These are phyloP conservation scores for Panus rudis DNA, from an alignment of 768 basidiomycete species.

Conservation along the genomic window DNA sequence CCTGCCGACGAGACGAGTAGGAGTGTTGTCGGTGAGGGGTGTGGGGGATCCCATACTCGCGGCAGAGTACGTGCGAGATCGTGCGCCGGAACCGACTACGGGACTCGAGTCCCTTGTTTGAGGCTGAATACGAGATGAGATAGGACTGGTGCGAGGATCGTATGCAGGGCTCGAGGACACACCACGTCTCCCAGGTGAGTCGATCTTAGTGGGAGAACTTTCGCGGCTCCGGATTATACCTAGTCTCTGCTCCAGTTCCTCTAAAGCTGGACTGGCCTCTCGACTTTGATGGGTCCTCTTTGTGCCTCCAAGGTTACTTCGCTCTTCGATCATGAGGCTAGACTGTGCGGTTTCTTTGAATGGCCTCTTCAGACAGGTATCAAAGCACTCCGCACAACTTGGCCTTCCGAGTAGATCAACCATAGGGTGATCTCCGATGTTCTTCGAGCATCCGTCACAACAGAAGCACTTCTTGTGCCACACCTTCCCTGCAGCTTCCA, in stretches of 20 bases:
- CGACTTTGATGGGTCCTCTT: slow-evolving; percentile 25
- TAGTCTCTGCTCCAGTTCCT: slow-evolving; percentile 26
- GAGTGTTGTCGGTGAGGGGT: slow-evolving; percentile 6
- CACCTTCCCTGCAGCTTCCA: slow-evolving; percentile 60
- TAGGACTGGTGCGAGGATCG: too few relatives aligned
- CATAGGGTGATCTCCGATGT: slow-evolving; percentile 69
- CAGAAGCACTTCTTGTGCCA: slow-evolving; percentile 84
- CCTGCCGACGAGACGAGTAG: slow-evolving; percentile 13
- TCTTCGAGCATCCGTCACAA: slow-evolving; percentile 66
- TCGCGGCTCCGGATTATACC: slow-evolving; percentile 23
- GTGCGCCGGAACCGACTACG: slow-evolving; percentile 10
- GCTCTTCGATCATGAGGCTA: slow-evolving; percentile 24
- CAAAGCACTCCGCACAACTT: slow-evolving; percentile 76
- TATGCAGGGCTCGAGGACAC: too few relatives aligned
- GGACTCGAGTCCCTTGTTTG: slow-evolving; percentile 11
- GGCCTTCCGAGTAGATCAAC: slow-evolving; percentile 80
- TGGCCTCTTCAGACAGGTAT: slow-evolving; percentile 58
- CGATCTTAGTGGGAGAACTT: slow-evolving; percentile 12
- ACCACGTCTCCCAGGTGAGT: too few relatives aligned
- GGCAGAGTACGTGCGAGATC: slow-evolving; percentile 12
- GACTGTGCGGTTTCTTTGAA: slow-evolving; percentile 30
- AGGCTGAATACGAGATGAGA: too few relatives aligned
- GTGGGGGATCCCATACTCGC: slow-evolving; percentile 9
- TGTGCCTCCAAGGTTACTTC: slow-evolving; percentile 40
- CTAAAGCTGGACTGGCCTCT: slow-evolving; percentile 27